Evolutionary conservation across 805 yeast species (phyloP).

Genomic region (Saturnispora hagleri): DNA sequence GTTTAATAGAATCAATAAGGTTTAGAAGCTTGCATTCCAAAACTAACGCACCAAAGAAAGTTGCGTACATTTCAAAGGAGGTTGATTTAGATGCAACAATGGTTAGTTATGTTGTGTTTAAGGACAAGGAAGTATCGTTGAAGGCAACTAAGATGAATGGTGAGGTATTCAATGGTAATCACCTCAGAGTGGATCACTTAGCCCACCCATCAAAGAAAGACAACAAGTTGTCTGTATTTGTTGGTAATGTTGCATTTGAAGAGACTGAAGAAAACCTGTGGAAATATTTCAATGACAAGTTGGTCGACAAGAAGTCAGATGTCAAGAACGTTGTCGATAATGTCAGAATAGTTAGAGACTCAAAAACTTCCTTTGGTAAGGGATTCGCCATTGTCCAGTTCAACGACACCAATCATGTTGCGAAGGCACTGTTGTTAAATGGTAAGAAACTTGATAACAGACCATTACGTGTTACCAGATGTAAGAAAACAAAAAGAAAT

Average conservation of each 20-base stretch:
- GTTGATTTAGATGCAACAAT: conserved; percentile 73
- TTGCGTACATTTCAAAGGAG: conserved; percentile 75
- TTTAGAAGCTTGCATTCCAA: conserved; percentile 88
- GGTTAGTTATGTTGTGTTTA: conserved; percentile 82
- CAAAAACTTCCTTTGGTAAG: conserved; percentile 91
- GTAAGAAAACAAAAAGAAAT: conserved; percentile 35
- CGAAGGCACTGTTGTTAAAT: conserved; percentile 70
- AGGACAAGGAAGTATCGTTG: conserved; percentile 38
- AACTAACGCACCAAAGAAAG: conserved; percentile 83
- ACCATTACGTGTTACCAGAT: conserved; percentile 68
- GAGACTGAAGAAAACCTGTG: conserved; percentile 85
- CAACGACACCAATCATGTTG: conserved; percentile 59
- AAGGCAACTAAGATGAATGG: conserved; percentile 53
- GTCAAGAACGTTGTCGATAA: conserved; percentile 47
- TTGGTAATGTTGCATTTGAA: conserved; percentile 91
- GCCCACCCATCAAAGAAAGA: conserved; percentile 85
- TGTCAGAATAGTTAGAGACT: conserved; percentile 84
- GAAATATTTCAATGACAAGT: conserved; percentile 54
- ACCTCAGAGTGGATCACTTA: conserved; percentile 86
- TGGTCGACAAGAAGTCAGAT: conserved; percentile 36
- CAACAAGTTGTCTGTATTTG: conserved; percentile 73
- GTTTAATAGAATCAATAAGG: conserved; percentile 58
- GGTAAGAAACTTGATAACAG: conserved; percentile 54
- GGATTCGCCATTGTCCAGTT: conserved; percentile 97
- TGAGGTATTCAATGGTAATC: conserved; percentile 56